These are phyloP conservation scores for Fraxinus angustifolia DNA, from an alignment of 305 asterid genomes.

Conservation along the genomic window DNA sequence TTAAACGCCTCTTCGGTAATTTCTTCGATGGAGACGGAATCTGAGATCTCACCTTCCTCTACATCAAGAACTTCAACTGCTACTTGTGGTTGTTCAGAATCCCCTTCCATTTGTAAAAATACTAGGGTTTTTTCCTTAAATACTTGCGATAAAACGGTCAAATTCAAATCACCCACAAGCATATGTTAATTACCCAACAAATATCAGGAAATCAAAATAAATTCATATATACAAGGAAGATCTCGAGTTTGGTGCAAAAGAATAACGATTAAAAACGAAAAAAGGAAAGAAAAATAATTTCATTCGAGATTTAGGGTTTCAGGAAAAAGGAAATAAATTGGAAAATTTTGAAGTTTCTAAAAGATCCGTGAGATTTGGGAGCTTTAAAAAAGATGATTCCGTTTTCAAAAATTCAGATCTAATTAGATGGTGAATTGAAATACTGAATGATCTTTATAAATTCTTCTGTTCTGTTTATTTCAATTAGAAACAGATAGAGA, in stretches of 20 bases:
- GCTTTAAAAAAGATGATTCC: neutral
- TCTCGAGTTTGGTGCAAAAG: neutral
- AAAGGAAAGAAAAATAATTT: neutral
- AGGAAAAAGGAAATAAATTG: neutral
- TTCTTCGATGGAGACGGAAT: slow-evolving; percentile 79
- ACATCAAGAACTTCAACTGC: slow-evolving; percentile 48
- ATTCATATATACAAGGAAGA: neutral
- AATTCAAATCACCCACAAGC: slow-evolving; percentile 38
- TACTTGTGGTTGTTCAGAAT: slow-evolving; percentile 36
- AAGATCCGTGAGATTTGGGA: neutral
- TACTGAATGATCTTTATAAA: neutral
- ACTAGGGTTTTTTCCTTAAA: slow-evolving; percentile 30
- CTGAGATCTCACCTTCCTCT: slow-evolving; percentile 96
- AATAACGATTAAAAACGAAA: neutral
- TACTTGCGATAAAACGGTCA: slow-evolving; percentile 16
- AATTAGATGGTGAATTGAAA: neutral
- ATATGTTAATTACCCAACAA: slow-evolving; percentile 18
- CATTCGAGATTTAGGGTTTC: neutral
- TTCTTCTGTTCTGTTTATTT: neutral
- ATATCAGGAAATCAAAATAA: slow-evolving; percentile 22
- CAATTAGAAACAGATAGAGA: neutral
- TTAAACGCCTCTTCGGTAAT: slow-evolving; percentile 59
- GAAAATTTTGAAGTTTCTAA: neutral
- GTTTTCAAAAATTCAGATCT: neutral
- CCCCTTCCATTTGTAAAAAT: slow-evolving; percentile 41